Percentiles rank a stretch among this genome's conserved stretches.
Evolutionary conservation across 106 monocot species (phyloP).

Genomic region (Vanilla planifolia): DNA sequence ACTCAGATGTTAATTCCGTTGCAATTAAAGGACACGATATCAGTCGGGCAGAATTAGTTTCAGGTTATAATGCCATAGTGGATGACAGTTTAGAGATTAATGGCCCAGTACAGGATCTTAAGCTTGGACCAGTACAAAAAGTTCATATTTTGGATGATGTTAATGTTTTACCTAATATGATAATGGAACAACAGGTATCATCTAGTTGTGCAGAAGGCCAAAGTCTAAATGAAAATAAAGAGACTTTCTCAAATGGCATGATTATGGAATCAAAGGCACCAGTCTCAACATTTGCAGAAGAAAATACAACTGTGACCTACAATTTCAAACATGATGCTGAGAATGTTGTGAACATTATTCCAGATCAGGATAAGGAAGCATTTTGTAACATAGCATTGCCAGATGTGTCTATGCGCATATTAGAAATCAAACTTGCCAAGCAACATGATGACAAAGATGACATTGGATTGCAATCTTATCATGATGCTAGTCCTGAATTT

Average conservation of each 20-base stretch:
- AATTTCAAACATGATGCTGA: constrained; percentile 1
- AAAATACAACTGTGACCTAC: constrained; percentile 1
- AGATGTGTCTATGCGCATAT: constrained; percentile 1
- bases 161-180: constrained; percentile 8
- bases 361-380: not conserved
- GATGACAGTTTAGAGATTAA: constrained; percentile 17
- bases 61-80: constrained; percentile 21
- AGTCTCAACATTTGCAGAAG: not conserved
- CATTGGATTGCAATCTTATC: not conserved
- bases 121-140: not conserved
- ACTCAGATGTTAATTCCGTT: constrained; percentile 26
- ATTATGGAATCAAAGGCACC: not conserved
- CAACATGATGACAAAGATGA: not conserved
- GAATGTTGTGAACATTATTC: constrained; percentile 3
- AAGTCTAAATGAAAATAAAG: not conserved
- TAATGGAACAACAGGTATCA: constrained; percentile 1
- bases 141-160: constrained; percentile 9
- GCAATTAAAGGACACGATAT: constrained; percentile 6
- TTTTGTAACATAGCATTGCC: not conserved
- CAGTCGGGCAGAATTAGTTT: constrained; percentile 22
- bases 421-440: constrained; percentile 9
- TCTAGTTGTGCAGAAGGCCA: constrained; percentile 1
- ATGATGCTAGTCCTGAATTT: constrained; percentile 11
- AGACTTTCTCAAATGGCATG: constrained; percentile 2
- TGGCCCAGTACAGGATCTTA: not conserved